Conservation (phyloP, 2,329 filamentous ascomycete species). For the Coniochaeta sp. region DNA sequence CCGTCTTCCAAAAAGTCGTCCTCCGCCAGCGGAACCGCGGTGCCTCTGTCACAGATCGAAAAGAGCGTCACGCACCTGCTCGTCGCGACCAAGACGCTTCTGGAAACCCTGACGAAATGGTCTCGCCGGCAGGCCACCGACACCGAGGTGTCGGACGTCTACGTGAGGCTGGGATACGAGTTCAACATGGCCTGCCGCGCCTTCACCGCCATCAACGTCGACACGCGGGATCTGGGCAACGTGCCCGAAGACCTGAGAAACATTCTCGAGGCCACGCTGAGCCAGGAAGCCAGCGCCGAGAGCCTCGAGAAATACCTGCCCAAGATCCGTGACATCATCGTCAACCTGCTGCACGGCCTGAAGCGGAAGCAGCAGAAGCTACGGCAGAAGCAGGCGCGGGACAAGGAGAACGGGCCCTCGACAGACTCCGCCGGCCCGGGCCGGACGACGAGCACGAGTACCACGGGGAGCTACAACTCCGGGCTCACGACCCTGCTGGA, state of each 20-base stretch:
- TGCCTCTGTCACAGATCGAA: constrained; percentile 87
- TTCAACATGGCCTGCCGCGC: constrained; percentile 98
- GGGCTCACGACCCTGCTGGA: constrained; percentile 52
- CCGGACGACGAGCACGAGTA: constrained; percentile 52
- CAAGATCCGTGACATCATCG: constrained; percentile 95
- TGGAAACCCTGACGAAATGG: constrained; percentile 97
- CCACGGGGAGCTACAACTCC: constrained; percentile 48
- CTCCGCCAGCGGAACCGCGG: constrained; percentile 58
- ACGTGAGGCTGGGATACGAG: constrained; percentile 94
- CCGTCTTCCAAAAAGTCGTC: constrained; percentile 21
- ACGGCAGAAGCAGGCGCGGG: constrained; percentile 53
- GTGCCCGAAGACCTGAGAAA: constrained; percentile 85
- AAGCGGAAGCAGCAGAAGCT: constrained; percentile 96
- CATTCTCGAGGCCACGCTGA: constrained; percentile 92
- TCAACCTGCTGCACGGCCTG: constrained; percentile 88
- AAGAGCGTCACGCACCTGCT: constrained; percentile 97
- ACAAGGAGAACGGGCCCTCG: constrained; percentile 31
- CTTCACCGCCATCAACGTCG: constrained; percentile 94
- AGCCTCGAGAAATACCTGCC: constrained; percentile 92
- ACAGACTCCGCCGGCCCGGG: constrained; percentile 31
- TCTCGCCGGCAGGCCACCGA: constrained; percentile 88
- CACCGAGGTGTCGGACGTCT: constrained; percentile 94
- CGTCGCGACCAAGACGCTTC: constrained; percentile 93
- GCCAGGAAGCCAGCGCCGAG: constrained; percentile 89
- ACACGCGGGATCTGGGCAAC: constrained; percentile 88